phyloP scores from a whole-genome alignment of 2,329 filamentous ascomycete genomes.

The Ascochyta viciae-villosae region DNA sequence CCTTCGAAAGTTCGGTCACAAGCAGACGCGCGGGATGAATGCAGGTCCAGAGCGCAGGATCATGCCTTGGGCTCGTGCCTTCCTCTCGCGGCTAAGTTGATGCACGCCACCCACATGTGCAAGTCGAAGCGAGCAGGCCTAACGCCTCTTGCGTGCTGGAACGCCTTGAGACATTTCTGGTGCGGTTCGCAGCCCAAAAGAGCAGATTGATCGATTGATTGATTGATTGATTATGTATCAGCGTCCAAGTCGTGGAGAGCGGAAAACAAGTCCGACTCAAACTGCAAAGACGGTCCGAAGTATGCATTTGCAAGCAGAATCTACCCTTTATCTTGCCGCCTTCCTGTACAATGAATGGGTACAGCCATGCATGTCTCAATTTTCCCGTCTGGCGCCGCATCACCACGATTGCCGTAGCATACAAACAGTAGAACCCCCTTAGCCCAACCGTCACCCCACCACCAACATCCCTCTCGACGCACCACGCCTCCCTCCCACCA shows the following conservation, averaged over 20 bases:
- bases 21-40: constrained; percentile 1
- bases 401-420: background rate
- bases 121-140: constrained; percentile 4
- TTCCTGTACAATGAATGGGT: constrained; percentile 1
- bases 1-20: background rate
- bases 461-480: background rate
- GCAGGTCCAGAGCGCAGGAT: constrained; percentile 7
- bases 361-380: constrained; percentile 5
- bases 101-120: constrained; percentile 1
- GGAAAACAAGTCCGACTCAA: no score
- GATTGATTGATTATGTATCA: no score
- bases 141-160: background rate
- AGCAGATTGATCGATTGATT: background rate
- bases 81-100: constrained; percentile 13
- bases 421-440: background rate
- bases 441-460: background rate
- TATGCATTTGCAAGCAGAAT: background rate
- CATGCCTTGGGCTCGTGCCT: constrained; percentile 17
- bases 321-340: background rate
- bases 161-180: constrained; percentile 8
- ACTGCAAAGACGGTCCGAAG: constrained; percentile 4
- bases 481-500: background rate
- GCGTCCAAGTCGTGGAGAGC: no score
- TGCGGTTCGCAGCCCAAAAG: background rate
- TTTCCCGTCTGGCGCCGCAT: constrained; percentile 1